Conservation (phyloP, 2,329 filamentous ascomycete species). For the Penicillium paneum region DNA sequence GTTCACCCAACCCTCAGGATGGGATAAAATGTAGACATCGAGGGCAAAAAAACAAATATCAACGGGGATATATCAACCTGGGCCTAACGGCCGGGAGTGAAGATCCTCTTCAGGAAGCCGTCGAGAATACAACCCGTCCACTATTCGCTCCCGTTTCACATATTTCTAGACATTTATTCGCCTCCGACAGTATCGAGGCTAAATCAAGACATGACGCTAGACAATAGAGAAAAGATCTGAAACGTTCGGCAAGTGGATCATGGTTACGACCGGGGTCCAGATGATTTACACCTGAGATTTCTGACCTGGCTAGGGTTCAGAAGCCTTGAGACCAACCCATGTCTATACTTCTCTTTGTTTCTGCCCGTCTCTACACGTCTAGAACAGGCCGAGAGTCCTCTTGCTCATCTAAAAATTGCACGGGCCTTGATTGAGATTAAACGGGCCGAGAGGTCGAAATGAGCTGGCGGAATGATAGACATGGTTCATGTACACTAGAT, state of each 20-base stretch:
- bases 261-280: background rate
- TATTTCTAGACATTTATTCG: slow-evolving; percentile 1
- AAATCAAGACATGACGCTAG: slow-evolving; percentile 6
- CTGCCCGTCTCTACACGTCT: background rate
- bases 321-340: slow-evolving; percentile 15
- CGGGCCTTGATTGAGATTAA: slow-evolving; percentile 5
- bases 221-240: slow-evolving; percentile 18
- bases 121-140: background rate
- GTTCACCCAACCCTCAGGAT: background rate
- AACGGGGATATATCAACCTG: background rate
- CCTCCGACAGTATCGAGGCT: slow-evolving; percentile 10
- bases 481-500: background rate
- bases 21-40: background rate
- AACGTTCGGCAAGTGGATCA: slow-evolving; percentile 23
- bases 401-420: background rate
- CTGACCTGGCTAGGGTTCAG: slow-evolving; percentile 18
- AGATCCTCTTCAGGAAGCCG: background rate
- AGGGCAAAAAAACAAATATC: background rate
- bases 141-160: slow-evolving; percentile 5
- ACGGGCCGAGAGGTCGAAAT: slow-evolving; percentile 8
- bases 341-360: slow-evolving; percentile 4
- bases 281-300: slow-evolving; percentile 13
- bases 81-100: background rate
- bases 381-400: background rate
- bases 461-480: slow-evolving; percentile 9